phyloP scores from a whole-genome alignment of 495 filamentous ascomycete species.

The Cryomyces minteri region DNA sequence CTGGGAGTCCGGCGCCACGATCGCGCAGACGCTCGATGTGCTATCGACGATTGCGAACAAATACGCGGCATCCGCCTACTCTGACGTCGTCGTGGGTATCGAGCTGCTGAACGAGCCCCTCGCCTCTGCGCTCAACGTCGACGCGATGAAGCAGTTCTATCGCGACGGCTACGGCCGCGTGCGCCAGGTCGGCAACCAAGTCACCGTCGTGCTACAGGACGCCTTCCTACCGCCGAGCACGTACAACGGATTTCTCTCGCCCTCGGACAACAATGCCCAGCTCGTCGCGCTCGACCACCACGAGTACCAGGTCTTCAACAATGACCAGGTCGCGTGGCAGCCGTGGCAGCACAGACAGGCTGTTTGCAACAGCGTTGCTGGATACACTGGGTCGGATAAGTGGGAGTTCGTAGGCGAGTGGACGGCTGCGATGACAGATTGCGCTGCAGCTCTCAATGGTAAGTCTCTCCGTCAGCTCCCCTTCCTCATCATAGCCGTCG shows the following conservation, averaged over 20 bases:
- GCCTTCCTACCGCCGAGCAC: slow-evolving; percentile 32
- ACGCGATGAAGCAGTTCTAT: slow-evolving; percentile 41
- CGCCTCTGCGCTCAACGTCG: slow-evolving; percentile 28
- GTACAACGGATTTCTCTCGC: slow-evolving; percentile 25
- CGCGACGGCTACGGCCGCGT: slow-evolving; percentile 38
- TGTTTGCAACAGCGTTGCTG: slow-evolving; percentile 23
- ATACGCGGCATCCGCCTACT: slow-evolving; percentile 31
- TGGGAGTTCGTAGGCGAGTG: slow-evolving; percentile 33
- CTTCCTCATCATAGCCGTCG: neutral
- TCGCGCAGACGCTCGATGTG: slow-evolving; percentile 36
- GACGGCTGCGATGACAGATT: slow-evolving; percentile 55
- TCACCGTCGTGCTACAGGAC: slow-evolving; percentile 42
- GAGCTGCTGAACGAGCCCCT: slow-evolving; percentile 58
- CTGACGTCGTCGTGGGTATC: slow-evolving; percentile 49
- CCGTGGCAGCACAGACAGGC: slow-evolving; percentile 23
- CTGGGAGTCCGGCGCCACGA: slow-evolving; percentile 42
- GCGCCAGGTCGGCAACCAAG: slow-evolving; percentile 29
- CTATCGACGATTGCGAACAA: slow-evolving; percentile 37
- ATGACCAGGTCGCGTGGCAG: slow-evolving; percentile 14
- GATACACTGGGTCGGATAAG: slow-evolving; percentile 24
- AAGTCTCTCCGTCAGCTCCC: neutral
- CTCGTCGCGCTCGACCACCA: slow-evolving; percentile 29
- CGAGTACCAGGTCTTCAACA: slow-evolving; percentile 30
- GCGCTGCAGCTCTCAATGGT: slow-evolving; percentile 54
- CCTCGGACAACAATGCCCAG: slow-evolving; percentile 18